Evolutionary conservation across 1,139 yeast genomes (phyloP).

Genomic region (Suhomyces bribrorum): DNA sequence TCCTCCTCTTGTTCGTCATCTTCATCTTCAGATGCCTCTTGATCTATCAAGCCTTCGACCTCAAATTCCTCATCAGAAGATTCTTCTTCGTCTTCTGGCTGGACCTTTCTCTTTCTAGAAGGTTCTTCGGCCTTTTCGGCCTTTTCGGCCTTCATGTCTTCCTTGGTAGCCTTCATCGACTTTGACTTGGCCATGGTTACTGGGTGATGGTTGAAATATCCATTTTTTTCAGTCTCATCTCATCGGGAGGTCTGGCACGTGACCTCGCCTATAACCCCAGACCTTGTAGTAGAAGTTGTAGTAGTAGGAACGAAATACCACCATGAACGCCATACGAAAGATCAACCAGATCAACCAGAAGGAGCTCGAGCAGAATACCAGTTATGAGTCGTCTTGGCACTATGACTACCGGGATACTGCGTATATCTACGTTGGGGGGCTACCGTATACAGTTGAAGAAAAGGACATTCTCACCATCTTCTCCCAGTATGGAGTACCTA

Average conservation of each 20-base stretch:
- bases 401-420: constrained; percentile 72
- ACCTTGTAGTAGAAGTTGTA: neutral
- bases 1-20: constrained; percentile 24
- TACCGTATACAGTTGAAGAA: constrained; percentile 65
- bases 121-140: constrained; percentile 8
- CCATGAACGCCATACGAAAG: constrained; percentile 48
- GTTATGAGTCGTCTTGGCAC: constrained; percentile 82
- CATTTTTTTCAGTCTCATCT: constrained; percentile 11
- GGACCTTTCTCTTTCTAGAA: constrained; percentile 21
- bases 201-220: neutral
- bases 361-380: constrained; percentile 64
- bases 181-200: constrained; percentile 11
- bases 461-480: constrained; percentile 76
- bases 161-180: constrained; percentile 8
- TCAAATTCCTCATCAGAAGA: constrained; percentile 28
- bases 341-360: constrained; percentile 63
- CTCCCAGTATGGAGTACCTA: constrained; percentile 89
- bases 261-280: neutral
- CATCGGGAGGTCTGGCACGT: constrained; percentile 10
- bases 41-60: constrained; percentile 31
- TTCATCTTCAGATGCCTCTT: constrained; percentile 19
- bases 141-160: constrained; percentile 4
- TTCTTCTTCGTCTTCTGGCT: constrained; percentile 20
- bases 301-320: neutral
- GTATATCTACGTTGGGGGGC: constrained; percentile 65